Conservation (phyloP, 2,329 filamentous ascomycete genomes). For the Clonostachys sp. region DNA sequence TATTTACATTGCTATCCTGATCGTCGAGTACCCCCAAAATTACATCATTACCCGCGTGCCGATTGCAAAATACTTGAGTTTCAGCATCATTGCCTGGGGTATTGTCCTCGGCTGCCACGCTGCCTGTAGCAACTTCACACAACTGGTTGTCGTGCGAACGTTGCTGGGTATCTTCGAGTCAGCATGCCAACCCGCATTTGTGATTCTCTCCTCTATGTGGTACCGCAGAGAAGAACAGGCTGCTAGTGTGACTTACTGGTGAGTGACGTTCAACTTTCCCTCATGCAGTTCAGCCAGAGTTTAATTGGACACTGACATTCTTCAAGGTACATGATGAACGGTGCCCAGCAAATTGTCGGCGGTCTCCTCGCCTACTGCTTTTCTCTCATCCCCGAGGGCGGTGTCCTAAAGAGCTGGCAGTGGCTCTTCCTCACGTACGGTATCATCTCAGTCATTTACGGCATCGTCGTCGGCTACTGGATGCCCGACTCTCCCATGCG, state of each 20-base stretch:
- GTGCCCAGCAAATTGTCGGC: slow-evolving; percentile 67
- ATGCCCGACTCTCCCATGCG: slow-evolving; percentile 71
- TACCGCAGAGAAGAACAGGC: slow-evolving; percentile 67
- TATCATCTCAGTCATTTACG: slow-evolving; percentile 29
- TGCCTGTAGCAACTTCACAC: slow-evolving; percentile 53
- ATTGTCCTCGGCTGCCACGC: slow-evolving; percentile 55
- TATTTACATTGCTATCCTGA: slow-evolving; percentile 67
- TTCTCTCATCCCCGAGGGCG: slow-evolving; percentile 20
- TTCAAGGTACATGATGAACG: slow-evolving; percentile 67
- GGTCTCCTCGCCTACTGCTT: slow-evolving; percentile 34
- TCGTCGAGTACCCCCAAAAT: slow-evolving; percentile 70
- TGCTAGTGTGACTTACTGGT: slow-evolving; percentile 64
- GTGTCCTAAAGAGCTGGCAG: slow-evolving; percentile 31
- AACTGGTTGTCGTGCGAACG: slow-evolving; percentile 55
- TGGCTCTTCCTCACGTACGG: slow-evolving; percentile 42
- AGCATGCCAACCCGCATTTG: slow-evolving; percentile 63
- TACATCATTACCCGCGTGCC: slow-evolving; percentile 54
- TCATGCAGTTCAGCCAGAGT: slow-evolving; percentile 10
- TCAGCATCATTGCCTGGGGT: slow-evolving; percentile 63
- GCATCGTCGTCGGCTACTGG: slow-evolving; percentile 54
- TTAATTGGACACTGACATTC: slow-evolving; percentile 3
- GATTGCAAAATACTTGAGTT: slow-evolving; percentile 61
- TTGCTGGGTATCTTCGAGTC: slow-evolving; percentile 69
- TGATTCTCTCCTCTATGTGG: slow-evolving; percentile 66
- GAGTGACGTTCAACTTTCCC: background rate